Conservation (phyloP, 2,329 filamentous ascomycete genomes). For the Reticulascus tulasneorum region DNA sequence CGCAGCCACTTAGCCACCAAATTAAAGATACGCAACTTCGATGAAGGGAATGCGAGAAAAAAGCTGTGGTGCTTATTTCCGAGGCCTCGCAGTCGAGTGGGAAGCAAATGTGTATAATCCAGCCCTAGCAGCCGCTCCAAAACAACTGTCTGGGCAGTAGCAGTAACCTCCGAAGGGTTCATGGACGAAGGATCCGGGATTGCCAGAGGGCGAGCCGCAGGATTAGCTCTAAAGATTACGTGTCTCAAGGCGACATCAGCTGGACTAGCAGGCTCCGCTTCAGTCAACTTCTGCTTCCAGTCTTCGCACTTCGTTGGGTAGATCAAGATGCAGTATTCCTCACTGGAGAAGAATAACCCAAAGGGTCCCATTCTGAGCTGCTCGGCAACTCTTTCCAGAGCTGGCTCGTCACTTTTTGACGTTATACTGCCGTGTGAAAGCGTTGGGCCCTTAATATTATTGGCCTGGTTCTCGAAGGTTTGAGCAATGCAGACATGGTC, state of each 20-base stretch:
- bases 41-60: conserved; percentile 46
- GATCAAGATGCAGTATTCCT: conserved; percentile 33
- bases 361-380: conserved; percentile 30
- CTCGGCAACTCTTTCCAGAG: conserved; percentile 24
- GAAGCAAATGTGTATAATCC: conserved; percentile 25
- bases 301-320: conserved; percentile 32
- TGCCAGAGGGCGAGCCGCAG: conserved; percentile 2
- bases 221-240: conserved; percentile 29
- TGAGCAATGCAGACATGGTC: conserved; percentile 27
- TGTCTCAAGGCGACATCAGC: conserved; percentile 26
- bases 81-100: conserved; percentile 2
- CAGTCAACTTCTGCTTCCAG: conserved; percentile 23
- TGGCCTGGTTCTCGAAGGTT: conserved; percentile 21
- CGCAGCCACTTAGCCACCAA: conserved; percentile 44
- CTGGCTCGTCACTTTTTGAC: conserved; percentile 2
- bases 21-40: conserved; percentile 26
- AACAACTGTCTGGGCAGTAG: conserved; percentile 11
- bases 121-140: conserved; percentile 26
- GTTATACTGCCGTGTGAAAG: conserved; percentile 13
- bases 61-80: conserved; percentile 31
- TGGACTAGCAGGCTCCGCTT: conserved; percentile 10
- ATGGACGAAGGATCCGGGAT: neutral
- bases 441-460: neutral
- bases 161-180: too few species aligned
- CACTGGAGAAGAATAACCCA: conserved; percentile 28